Evolutionary conservation across 1,284 basidiomycete species (phyloP), one percentile per base, ranked within the genome.

Genomic region (Puccinia triticina): DNA sequence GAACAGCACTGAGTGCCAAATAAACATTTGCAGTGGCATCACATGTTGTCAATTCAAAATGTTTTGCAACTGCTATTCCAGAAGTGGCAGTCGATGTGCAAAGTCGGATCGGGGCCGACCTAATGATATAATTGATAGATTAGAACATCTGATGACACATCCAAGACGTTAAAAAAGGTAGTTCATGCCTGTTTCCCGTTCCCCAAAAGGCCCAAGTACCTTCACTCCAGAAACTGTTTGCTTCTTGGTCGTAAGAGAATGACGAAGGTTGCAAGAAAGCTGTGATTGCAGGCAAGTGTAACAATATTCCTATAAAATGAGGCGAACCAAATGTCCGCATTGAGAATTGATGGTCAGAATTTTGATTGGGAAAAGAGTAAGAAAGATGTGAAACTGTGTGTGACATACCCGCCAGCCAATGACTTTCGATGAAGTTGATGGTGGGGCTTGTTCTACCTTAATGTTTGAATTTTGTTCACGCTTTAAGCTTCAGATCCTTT

Each of bases 331-430:
- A 69, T 10, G 10, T 46, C 21, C 43, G 37, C 16, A 29, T 69
- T 69, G 46, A 46, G n/a, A 12, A 37, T 32, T 16, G 43, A 53
- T 16, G n/a, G 32, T 34, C 48, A 53, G 26, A 16, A 23, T 37
- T 29, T 43, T 76, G 29, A 8, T 59, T 48, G 26, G 26, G 43
- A 67, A 12, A 66, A 43, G 23, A 29, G n/a, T 46, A 48, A 40
- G 37, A 37, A 55, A 50, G 50, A 26, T 7, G 46, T 55, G 29
- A 21, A 37, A 18, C 10, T 7, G 40, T 14, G 32, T 23, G 11
- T 32, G 29, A n/a, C 78, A 29, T 59, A 81, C 78, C 78, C 32
- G 78, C 78, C 21, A 81, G 57, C 78, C 78, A 81, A 66, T 81
- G 69, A 57, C 78, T 81, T 64, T 81, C 71, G 57, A 81, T 66